A percentile compares a stretch with the other conserved stretches of the same genome.
phyloP scores from a whole-genome alignment of 2,329 filamentous ascomycete species.

The Dothistroma pini region DNA sequence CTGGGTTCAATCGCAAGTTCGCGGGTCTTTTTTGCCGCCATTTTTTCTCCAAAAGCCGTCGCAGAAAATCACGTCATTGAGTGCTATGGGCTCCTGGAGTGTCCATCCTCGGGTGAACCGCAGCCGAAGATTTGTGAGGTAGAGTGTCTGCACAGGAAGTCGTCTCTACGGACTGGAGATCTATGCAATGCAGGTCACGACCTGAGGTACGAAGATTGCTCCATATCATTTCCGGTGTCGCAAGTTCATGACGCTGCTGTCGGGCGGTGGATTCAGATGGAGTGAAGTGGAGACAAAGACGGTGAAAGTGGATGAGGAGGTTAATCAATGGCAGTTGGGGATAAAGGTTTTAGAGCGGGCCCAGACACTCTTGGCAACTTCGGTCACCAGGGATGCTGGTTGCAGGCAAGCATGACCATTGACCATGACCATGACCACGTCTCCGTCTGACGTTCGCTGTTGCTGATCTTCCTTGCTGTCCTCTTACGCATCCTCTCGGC shows the following conservation, averaged over 20 bases:
- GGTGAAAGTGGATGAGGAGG: background rate
- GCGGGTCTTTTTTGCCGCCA: too few species aligned
- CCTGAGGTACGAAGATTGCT: background rate
- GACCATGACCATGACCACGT: background rate
- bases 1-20: too few species aligned
- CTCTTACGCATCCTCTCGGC: background rate
- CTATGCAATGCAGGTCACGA: too few species aligned
- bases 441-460: background rate
- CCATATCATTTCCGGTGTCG: background rate
- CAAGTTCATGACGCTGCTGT: background rate
- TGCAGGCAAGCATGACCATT: background rate
- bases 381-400: background rate
- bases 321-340: background rate
- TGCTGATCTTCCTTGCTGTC: background rate
- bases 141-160: too few species aligned
- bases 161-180: too few species aligned
- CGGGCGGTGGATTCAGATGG: background rate
- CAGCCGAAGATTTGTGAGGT: too few species aligned
- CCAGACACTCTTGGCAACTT: background rate
- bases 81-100: too few species aligned
- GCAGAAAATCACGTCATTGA: too few species aligned
- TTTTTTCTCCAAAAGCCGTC: too few species aligned
- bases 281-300: background rate
- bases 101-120: too few species aligned
- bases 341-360: background rate